Percentiles rank a stretch among this genome's conserved stretches.
Conservation (phyloP, 164 flowering plant species). For the Chimonanthus salicifolius region DNA sequence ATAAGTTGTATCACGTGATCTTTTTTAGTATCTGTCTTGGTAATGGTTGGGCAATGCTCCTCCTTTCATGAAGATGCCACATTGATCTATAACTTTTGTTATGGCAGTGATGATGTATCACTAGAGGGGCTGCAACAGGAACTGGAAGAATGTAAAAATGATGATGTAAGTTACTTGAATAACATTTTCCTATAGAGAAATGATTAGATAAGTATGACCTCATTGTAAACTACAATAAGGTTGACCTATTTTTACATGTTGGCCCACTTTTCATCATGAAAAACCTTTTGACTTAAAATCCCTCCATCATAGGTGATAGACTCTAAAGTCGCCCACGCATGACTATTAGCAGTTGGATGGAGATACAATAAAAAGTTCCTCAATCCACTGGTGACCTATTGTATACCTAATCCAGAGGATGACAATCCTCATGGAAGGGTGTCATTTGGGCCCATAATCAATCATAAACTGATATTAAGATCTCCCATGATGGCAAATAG, state of each 20-base stretch:
- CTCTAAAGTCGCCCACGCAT: too few relatives aligned
- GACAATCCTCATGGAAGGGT: too few relatives aligned
- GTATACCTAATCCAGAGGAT: too few relatives aligned
- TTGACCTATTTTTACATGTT: too few relatives aligned
- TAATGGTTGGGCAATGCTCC: neutral
- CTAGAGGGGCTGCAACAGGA: conserved; percentile 87
- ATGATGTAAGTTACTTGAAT: conserved; percentile 52
- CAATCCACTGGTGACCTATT: too few relatives aligned
- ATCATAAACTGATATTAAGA: too few relatives aligned
- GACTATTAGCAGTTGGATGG: too few relatives aligned
- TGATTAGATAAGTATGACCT: neutral
- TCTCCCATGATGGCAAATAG: too few relatives aligned
- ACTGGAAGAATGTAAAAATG: conserved; percentile 79
- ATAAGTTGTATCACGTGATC: neutral
- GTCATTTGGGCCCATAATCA: too few relatives aligned
- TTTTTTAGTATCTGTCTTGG: neutral
- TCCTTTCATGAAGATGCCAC: neutral
- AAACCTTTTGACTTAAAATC: neutral
- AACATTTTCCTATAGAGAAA: neutral
- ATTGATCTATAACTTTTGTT: neutral
- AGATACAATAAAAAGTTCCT: too few relatives aligned
- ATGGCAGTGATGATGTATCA: conserved; percentile 66
- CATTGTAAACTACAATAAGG: neutral
- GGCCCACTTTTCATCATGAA: neutral
- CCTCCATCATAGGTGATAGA: too few relatives aligned